Evolutionary conservation across 768 basidiomycete species (phyloP), one percentile per base, ranked within the genome.

Genomic region (Suillus ampliporus): DNA sequence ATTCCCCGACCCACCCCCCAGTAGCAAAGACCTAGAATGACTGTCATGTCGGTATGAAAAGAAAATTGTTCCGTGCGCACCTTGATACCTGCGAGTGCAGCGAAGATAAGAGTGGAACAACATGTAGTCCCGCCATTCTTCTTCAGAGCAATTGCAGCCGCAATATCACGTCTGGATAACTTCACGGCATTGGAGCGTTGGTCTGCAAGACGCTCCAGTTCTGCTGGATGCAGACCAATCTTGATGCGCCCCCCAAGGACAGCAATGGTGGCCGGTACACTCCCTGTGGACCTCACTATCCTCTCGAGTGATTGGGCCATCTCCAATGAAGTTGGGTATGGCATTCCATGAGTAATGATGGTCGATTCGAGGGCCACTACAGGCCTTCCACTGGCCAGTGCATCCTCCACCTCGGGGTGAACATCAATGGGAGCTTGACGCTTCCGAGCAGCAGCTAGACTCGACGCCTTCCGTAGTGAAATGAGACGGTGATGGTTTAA

Each of bases 281-380:
- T 86, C 4, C 91, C 90, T 37, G 86, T 85, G 2, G 83, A 82
- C 63, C 94, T 83, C 35, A 97, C 89, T 54, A 91, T 89, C 8
- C 70, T 72, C 74, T 95, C 94, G 21, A 97, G 81, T 7, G 88
- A 87, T 37, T 78, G 77, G 0, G 94, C 89, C 26, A 91, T 88
- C 31, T 88, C 80, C 7, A 90, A 73, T 70, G 94, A 96, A 41
- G 82, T 81, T 0, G 95, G 95, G 66, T 87, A 87, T 0, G 94
- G 93, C 78, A 97, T 87, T 21, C 95, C 97, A 80, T 98, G 94
- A 1, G 95, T 95, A 63, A 97, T 88, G 58, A 99, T 85, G 1
- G 97, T 89, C 2, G 91, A 93, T 74, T 99, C 97, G 13, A 99
- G 85, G 14, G 96, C 95, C 13, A 98, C 94, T 50, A 98, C 81